Evolutionary conservation across 768 basidiomycete species (phyloP), one percentile per base, ranked within the genome.

Genomic region (Kockovaella imperatae): DNA sequence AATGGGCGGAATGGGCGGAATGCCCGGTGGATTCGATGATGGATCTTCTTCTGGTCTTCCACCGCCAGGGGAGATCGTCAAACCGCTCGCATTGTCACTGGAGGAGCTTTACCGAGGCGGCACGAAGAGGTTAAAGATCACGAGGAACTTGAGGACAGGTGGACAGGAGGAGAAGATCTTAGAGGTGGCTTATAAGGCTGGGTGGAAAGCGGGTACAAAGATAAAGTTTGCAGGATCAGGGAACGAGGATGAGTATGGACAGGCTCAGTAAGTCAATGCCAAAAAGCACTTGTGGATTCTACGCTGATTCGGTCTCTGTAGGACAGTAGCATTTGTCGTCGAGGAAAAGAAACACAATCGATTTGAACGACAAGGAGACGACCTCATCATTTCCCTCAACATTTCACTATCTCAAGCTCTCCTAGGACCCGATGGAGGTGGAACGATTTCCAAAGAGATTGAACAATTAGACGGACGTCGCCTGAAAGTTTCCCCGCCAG

Each of bases 141-240:
- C 82, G 5, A 81, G 90, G 44, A 78, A 79, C 56, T 72, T 83
- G 36, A 70, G 82, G n/a, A 75, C 78, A 44, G 87, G 91, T 1
- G 72, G 75, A 15, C 81, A 81, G 15, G 87, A 95, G 70, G 87
- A 90, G 54, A 97, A 97, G 76, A 82, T 96, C 55, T 75, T 97
- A 65, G 95, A 99, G 73, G 93, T 99, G 32, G 62, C 67, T 6
- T 71, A 75, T 51, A 71, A 74, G 56, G 87, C 93, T 0, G 93
- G 93, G 0, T 99, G 90, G 90, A 97, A 96, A 77, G 81, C 82
- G 59, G 93, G 93, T 0, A 99, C 93, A 6, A 95, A 93, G 74
- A 79, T 97, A 50, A 82, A 87, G 40, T 96, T 91, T 72, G 82
- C 87, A 0, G 79, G 80, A 18, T 83, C 87, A 3, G 93, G 93